Percentiles rank a stretch among this genome's conserved stretches.
These are phyloP conservation scores for Inga laurina DNA, from an alignment of 306 rosid genomes.

Conservation along the genomic window DNA sequence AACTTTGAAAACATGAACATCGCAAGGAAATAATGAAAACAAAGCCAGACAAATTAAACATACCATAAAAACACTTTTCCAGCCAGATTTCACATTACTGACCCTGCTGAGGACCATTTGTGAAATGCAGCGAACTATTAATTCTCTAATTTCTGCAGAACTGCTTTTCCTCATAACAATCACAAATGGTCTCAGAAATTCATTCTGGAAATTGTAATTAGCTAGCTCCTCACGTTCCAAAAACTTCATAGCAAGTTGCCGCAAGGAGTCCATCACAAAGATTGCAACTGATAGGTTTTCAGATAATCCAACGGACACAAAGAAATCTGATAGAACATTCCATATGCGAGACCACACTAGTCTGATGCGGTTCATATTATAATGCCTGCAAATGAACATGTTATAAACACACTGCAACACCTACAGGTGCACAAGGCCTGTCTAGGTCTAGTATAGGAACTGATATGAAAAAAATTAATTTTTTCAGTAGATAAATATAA, in stretches of 20 bases:
- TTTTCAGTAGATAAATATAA: neutral
- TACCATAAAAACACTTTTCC: slow-evolving; percentile 99
- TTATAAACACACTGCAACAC: neutral
- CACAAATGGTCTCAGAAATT: slow-evolving; percentile 95
- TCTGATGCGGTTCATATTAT: slow-evolving; percentile 98
- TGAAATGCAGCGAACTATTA: slow-evolving; percentile 94
- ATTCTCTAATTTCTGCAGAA: slow-evolving; percentile 89
- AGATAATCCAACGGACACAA: slow-evolving; percentile 95
- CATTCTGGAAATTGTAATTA: slow-evolving; percentile 97
- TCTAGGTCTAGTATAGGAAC: neutral
- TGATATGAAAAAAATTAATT: neutral
- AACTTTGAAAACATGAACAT: slow-evolving; percentile 8
- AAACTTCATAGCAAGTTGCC: slow-evolving; percentile 98
- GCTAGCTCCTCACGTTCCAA: slow-evolving; percentile 99
- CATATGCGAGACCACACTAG: slow-evolving; percentile 99
- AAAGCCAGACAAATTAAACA: slow-evolving; percentile 28
- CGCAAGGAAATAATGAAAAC: neutral
- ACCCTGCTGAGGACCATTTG: slow-evolving; percentile 99
- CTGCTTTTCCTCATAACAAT: slow-evolving; percentile 94
- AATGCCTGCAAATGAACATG: slow-evolving; percentile 82
- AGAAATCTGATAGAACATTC: slow-evolving; percentile 97
- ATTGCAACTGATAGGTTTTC: slow-evolving; percentile 98
- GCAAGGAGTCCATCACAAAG: slow-evolving; percentile 96
- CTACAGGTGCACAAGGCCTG: neutral
- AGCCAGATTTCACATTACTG: slow-evolving; percentile 95